phyloP scores from a whole-genome alignment of 345 rosid genomes.

The Salix udensis region DNA sequence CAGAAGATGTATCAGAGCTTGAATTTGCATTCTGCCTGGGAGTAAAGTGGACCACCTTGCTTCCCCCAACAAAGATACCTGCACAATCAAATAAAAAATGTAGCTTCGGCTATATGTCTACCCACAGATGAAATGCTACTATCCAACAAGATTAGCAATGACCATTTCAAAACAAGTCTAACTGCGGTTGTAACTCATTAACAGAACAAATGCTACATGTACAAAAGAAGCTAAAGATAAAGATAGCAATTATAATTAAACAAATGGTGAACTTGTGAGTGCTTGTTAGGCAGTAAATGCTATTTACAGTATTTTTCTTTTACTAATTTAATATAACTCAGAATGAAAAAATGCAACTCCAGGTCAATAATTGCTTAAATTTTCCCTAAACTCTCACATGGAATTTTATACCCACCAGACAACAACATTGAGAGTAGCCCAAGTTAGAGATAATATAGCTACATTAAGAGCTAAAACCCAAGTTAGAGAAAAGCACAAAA shows the following conservation, averaged over 20 bases:
- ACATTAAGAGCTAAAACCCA: background rate
- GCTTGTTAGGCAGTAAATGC: background rate
- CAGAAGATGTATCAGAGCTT: constrained; percentile 35
- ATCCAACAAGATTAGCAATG: background rate
- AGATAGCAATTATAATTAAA: background rate
- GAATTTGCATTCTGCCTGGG: constrained; percentile 52
- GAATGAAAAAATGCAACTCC: background rate
- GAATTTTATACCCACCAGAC: background rate
- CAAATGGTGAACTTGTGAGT: background rate
- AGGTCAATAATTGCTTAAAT: background rate
- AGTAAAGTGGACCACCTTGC: constrained; percentile 95
- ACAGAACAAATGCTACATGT: background rate
- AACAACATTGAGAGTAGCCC: background rate
- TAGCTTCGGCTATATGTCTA: background rate
- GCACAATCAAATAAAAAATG: constrained; percentile 4
- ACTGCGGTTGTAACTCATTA: background rate
- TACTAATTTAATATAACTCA: background rate
- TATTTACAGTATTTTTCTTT: background rate
- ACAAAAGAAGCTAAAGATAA: background rate
- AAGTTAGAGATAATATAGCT: background rate
- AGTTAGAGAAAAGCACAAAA: no score
- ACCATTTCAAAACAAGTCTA: background rate
- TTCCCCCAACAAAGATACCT: constrained; percentile 97
- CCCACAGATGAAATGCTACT: background rate
- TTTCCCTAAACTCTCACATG: background rate